Conservation (phyloP, 1,139 yeast species). For the Suhomyces choctaworum region DNA sequence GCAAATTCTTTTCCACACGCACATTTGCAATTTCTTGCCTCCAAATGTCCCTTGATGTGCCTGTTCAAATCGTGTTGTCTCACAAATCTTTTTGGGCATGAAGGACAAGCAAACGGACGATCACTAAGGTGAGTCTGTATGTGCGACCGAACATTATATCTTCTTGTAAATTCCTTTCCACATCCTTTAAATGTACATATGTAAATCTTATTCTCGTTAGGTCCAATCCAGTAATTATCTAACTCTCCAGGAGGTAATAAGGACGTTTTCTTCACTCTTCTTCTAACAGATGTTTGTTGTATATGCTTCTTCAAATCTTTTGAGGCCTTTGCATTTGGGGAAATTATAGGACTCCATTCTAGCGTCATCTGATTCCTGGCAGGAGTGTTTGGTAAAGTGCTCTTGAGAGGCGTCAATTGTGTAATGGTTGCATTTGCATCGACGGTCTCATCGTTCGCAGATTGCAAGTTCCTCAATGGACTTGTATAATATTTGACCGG, state of each 20-base stretch:
- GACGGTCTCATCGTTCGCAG: constrained; percentile 34
- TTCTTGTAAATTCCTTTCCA: constrained; percentile 79
- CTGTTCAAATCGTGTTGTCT: constrained; percentile 92
- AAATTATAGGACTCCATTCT: constrained; percentile 59
- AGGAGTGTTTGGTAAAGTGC: constrained; percentile 38
- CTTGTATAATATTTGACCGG: constrained; percentile 33
- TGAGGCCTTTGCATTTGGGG: constrained; percentile 44
- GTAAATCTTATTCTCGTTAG: constrained; percentile 66
- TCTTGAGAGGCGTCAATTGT: constrained; percentile 44
- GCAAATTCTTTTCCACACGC: constrained; percentile 92
- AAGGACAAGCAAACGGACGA: constrained; percentile 70
- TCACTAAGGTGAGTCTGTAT: constrained; percentile 96
- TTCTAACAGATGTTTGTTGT: constrained; percentile 40
- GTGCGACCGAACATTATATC: constrained; percentile 95
- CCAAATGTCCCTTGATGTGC: constrained; percentile 85
- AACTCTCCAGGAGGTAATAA: constrained; percentile 88
- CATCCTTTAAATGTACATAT: constrained; percentile 79
- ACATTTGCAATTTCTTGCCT: constrained; percentile 68
- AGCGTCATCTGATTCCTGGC: constrained; percentile 37
- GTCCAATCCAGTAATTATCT: constrained; percentile 80
- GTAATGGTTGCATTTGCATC: constrained; percentile 45
- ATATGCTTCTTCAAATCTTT: constrained; percentile 41
- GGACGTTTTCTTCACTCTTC: constrained; percentile 59
- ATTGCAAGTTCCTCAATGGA: constrained; percentile 27
- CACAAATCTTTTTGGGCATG: constrained; percentile 73